phyloP scores from a whole-genome alignment of 805 yeast genomes.

The Komagataella pastoris region DNA sequence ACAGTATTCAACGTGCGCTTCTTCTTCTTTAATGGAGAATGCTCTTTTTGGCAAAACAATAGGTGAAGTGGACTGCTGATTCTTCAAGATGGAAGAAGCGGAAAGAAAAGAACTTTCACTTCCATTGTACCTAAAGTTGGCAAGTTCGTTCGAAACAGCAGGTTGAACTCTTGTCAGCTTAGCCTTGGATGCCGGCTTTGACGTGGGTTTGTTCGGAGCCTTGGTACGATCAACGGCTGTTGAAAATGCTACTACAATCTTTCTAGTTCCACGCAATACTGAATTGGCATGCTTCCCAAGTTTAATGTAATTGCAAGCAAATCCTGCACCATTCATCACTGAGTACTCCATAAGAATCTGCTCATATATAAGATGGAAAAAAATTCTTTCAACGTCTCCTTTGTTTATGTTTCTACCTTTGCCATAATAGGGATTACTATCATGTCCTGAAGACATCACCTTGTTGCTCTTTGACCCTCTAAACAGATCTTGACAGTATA shows the following conservation, averaged over 20 bases:
- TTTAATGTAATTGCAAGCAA: slow-evolving; percentile 63
- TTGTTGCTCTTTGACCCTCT: slow-evolving; percentile 59
- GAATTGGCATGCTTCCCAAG: slow-evolving; percentile 42
- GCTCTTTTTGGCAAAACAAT: slow-evolving; percentile 9
- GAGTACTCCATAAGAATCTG: slow-evolving; percentile 60
- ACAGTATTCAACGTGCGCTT: slow-evolving; percentile 15
- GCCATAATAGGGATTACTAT: slow-evolving; percentile 51
- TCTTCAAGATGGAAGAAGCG: neutral
- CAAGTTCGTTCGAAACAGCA: slow-evolving; percentile 5
- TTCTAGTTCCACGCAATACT: slow-evolving; percentile 29
- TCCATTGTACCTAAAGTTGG: slow-evolving; percentile 10
- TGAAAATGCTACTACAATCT: slow-evolving; percentile 40
- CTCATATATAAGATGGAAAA: slow-evolving; percentile 61
- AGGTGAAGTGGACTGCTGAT: neutral
- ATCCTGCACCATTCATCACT: slow-evolving; percentile 62
- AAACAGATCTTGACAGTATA: slow-evolving; percentile 73
- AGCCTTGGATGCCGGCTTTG: neutral
- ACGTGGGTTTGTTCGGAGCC: slow-evolving; percentile 1
- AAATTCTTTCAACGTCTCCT: slow-evolving; percentile 67
- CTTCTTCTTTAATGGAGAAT: slow-evolving; percentile 10
- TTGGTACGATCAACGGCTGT: slow-evolving; percentile 2
- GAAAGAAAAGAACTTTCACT: slow-evolving; percentile 9
- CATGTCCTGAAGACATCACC: slow-evolving; percentile 50
- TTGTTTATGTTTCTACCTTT: slow-evolving; percentile 51
- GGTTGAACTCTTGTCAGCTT: neutral